A percentile compares a stretch with the other conserved stretches of the same genome.
phyloP scores from a whole-genome alignment of 139 green algal genomes.

The Marvania coccoides region DNA sequence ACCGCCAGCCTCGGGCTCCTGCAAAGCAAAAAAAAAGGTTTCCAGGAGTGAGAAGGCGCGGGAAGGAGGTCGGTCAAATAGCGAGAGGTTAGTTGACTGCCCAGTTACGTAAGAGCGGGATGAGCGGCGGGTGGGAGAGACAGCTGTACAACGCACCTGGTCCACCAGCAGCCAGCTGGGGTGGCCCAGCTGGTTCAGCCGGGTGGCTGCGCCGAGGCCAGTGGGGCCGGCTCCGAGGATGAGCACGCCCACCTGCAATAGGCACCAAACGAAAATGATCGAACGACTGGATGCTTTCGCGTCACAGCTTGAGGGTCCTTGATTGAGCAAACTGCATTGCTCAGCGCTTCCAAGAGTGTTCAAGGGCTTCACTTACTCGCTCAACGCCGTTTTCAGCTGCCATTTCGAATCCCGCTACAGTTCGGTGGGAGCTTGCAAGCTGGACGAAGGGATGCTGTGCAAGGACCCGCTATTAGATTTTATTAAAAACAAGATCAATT shows the following conservation, averaged over 20 bases:
- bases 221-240: slow-evolving; percentile 78
- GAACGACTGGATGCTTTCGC: background rate
- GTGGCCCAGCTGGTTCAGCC: slow-evolving; percentile 72
- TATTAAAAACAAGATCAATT: background rate
- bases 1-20: slow-evolving; percentile 65
- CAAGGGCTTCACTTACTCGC: background rate
- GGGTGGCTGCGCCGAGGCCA: slow-evolving; percentile 76
- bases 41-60: too few relatives aligned
- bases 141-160: slow-evolving; percentile 52
- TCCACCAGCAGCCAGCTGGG: slow-evolving; percentile 77
- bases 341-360: background rate
- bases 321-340: background rate
- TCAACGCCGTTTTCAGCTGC: background rate
- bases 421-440: too few relatives aligned
- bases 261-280: background rate
- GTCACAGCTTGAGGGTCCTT: background rate
- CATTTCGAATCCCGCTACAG: background rate
- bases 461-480: background rate
- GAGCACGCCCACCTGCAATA: slow-evolving; percentile 56
- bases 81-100: too few relatives aligned
- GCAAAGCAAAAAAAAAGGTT: background rate
- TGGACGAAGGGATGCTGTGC: background rate
- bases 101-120: too few relatives aligned
- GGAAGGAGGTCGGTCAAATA: too few relatives aligned
- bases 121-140: too few relatives aligned